phyloP scores from a whole-genome alignment of 225 moss, liverwort and hornwort species.

The Bryoerythrophyllum caledonicum region DNA sequence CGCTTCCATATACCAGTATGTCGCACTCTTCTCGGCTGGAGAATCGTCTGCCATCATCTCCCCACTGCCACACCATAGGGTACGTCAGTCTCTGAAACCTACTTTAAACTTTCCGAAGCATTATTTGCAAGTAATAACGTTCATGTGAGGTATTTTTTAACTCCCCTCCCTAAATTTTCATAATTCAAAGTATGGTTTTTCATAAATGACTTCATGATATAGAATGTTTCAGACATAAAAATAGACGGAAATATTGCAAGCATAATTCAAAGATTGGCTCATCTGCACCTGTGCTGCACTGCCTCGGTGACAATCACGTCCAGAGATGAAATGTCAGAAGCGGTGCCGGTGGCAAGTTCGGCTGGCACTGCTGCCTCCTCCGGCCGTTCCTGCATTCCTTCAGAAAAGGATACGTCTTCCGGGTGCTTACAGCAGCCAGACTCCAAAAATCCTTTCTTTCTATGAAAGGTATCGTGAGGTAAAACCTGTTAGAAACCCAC shows the following conservation, averaged over 20 bases:
- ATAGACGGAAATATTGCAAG: not conserved
- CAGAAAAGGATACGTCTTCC: conserved; percentile 31
- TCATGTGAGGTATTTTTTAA: too few relatives aligned
- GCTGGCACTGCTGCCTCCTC: conserved; percentile 17
- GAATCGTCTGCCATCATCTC: conserved; percentile 36
- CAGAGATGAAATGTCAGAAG: conserved; percentile 33
- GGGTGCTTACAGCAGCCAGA: conserved; percentile 32
- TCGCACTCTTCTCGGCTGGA: conserved; percentile 50
- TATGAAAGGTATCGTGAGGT: not conserved
- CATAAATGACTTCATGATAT: too few relatives aligned
- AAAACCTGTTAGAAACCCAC: conserved; percentile 20
- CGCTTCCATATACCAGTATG: conserved; percentile 64
- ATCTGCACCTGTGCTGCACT: conserved; percentile 43
- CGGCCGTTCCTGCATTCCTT: conserved; percentile 35
- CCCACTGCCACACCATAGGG: conserved; percentile 26
- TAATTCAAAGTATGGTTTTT: too few relatives aligned
- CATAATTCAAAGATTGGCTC: not conserved
- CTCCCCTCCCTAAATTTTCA: too few relatives aligned
- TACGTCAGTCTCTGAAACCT: not conserved
- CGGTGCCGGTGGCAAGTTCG: conserved; percentile 27
- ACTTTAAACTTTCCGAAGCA: too few relatives aligned
- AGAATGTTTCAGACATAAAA: not conserved
- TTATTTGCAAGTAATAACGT: too few relatives aligned
- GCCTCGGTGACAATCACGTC: conserved; percentile 57
- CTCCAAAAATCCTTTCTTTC: conserved; percentile 33